These are phyloP conservation scores for Tetrapisispora fleetii DNA, from an alignment of 805 yeast genomes.

Conservation along the genomic window DNA sequence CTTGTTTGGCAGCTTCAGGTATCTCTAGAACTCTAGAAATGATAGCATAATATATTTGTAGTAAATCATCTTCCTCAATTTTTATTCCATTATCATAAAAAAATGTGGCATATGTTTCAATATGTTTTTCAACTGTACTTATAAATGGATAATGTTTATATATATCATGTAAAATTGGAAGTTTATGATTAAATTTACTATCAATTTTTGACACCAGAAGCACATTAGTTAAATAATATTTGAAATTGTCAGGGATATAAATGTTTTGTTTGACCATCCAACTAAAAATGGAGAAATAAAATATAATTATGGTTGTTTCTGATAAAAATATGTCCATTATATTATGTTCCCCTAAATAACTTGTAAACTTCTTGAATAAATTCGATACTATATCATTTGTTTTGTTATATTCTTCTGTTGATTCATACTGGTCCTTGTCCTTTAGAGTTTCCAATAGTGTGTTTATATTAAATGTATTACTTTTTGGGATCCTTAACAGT, in stretches of 20 bases:
- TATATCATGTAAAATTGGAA: not conserved
- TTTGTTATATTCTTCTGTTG: constrained; percentile 18
- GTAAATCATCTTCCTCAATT: constrained; percentile 1
- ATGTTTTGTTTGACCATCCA: constrained; percentile 5
- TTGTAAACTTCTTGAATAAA: constrained; percentile 19
- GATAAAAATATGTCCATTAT: constrained; percentile 9
- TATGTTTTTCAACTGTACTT: constrained; percentile 6
- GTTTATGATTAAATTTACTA: constrained; percentile 3
- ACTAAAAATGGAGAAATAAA: constrained; percentile 13
- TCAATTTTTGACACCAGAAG: constrained; percentile 12
- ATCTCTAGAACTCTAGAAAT: constrained; percentile 56
- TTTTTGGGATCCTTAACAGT: constrained; percentile 33
- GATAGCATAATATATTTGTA: constrained; percentile 36
- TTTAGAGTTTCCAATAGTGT: constrained; percentile 13
- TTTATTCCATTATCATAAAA: constrained; percentile 6
- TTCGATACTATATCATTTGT: constrained; percentile 22
- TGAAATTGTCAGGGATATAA: constrained; percentile 14
- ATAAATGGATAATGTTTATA: not conserved
- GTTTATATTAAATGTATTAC: constrained; percentile 26
- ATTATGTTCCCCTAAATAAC: not conserved
- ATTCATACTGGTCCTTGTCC: constrained; percentile 16
- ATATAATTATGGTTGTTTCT: constrained; percentile 17
- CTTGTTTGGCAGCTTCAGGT: constrained; percentile 33
- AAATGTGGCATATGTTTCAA: constrained; percentile 26
- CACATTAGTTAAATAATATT: constrained; percentile 15